A percentile compares a stretch with the other conserved stretches of the same genome.
Evolutionary conservation across 768 basidiomycete species (phyloP).

Genomic region (Mycena rebaudengoi): DNA sequence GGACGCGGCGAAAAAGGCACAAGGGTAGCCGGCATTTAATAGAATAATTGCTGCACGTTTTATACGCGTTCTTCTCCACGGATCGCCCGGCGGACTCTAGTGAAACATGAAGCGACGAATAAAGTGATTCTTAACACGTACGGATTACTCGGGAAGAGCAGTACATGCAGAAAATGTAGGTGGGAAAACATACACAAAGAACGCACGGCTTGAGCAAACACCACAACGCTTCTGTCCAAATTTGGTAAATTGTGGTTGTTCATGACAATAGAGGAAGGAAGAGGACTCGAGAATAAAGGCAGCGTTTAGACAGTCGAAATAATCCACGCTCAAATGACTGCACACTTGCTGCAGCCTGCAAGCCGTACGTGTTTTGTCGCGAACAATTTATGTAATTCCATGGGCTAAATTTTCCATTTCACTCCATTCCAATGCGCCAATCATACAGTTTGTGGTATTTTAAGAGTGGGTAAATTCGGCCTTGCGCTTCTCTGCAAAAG

Average conservation of each 20-base stretch:
- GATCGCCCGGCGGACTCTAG: too few relatives aligned
- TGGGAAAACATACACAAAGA: neutral
- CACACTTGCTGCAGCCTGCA: too few relatives aligned
- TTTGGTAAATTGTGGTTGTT: slow-evolving; percentile 9
- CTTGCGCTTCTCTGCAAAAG: slow-evolving; percentile 94
- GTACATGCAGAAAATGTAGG: neutral
- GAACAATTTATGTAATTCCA: too few relatives aligned
- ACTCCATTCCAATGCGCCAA: too few relatives aligned
- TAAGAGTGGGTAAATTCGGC: slow-evolving; percentile 77
- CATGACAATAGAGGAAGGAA: too few relatives aligned
- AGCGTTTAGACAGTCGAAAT: too few relatives aligned
- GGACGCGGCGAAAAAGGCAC: neutral
- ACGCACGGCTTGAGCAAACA: slow-evolving; percentile 9
- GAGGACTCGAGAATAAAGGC: too few relatives aligned
- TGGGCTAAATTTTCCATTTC: too few relatives aligned
- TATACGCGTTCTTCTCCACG: neutral
- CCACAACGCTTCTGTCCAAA: slow-evolving; percentile 1
- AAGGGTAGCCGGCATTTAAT: neutral
- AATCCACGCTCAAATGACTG: too few relatives aligned
- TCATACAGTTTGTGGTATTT: too few relatives aligned
- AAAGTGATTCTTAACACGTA: neutral
- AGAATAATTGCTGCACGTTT: neutral
- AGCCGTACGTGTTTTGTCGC: too few relatives aligned
- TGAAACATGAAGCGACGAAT: neutral
- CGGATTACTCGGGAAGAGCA: slow-evolving; percentile 6